A percentile compares a stretch with the other conserved stretches of the same genome.
phyloP scores from a whole-genome alignment of 1,284 basidiomycete species.

The Coniferiporia sulphurascens region DNA sequence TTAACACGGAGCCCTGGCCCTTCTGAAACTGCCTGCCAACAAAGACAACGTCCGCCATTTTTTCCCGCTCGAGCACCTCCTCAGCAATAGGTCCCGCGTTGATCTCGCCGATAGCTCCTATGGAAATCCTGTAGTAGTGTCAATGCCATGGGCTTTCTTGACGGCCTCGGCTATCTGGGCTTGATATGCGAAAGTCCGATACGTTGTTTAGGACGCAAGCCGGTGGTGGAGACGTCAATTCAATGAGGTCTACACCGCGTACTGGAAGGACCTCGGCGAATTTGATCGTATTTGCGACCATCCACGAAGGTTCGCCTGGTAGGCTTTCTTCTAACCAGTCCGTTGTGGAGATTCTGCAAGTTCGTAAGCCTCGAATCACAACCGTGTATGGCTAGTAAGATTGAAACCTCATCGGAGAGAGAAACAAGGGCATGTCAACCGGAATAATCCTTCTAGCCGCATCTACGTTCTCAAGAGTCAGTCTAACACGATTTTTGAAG shows the following conservation, averaged over 20 bases:
- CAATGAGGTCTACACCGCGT: slow-evolving; percentile 54
- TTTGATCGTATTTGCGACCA: slow-evolving; percentile 48
- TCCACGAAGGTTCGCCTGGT: slow-evolving; percentile 45
- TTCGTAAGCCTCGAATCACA: slow-evolving; percentile 22
- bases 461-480: slow-evolving; percentile 44
- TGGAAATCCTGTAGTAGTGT: slow-evolving; percentile 30
- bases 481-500: slow-evolving; percentile 48
- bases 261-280: slow-evolving; percentile 46
- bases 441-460: slow-evolving; percentile 38
- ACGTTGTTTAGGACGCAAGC: slow-evolving; percentile 38
- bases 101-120: slow-evolving; percentile 48
- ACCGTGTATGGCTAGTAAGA: slow-evolving; percentile 29
- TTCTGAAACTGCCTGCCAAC: slow-evolving; percentile 56
- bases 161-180: slow-evolving; percentile 24
- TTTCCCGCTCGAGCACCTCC: slow-evolving; percentile 34
- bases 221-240: slow-evolving; percentile 54
- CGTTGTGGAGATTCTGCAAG: slow-evolving; percentile 42
- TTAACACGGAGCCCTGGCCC: slow-evolving; percentile 46
- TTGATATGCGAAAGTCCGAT: slow-evolving; percentile 25
- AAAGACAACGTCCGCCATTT: slow-evolving; percentile 37
- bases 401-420: slow-evolving; percentile 44
- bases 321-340: slow-evolving; percentile 51
- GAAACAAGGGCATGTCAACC: slow-evolving; percentile 41
- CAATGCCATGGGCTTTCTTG: slow-evolving; percentile 30
- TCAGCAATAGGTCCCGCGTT: slow-evolving; percentile 41